Evolutionary conservation across 2,329 filamentous ascomycete genomes (phyloP).

Genomic region (Sclerotinia spermophila): DNA sequence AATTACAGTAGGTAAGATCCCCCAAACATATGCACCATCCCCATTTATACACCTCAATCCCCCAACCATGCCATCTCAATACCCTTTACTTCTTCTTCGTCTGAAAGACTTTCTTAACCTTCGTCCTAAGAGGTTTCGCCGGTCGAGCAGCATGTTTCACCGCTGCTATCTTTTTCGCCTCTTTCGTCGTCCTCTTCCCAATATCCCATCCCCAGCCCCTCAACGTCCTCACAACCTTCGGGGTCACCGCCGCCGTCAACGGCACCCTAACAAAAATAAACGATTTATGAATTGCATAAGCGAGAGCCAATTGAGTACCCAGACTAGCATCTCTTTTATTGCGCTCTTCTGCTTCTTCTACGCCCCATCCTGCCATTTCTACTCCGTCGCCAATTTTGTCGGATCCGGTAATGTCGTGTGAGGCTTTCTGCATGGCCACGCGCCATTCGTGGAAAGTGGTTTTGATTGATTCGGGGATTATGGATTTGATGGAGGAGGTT

Average conservation of each 20-base stretch:
- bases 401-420: slow-evolving; percentile 44
- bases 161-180: slow-evolving; percentile 35
- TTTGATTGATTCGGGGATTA: slow-evolving; percentile 59
- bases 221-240: slow-evolving; percentile 88
- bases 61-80: background rate
- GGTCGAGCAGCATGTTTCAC: slow-evolving; percentile 22
- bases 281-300: slow-evolving; percentile 96
- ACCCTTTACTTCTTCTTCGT: background rate
- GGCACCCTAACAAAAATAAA: slow-evolving; percentile 97
- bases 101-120: background rate
- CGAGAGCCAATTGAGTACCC: slow-evolving; percentile 81
- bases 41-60: background rate
- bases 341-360: slow-evolving; percentile 58
- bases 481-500: slow-evolving; percentile 53
- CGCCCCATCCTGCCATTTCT: slow-evolving; percentile 56
- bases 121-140: slow-evolving; percentile 18
- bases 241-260: slow-evolving; percentile 82
- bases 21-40: background rate
- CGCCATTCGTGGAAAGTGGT: slow-evolving; percentile 50
- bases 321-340: slow-evolving; percentile 70
- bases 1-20: background rate
- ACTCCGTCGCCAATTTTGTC: slow-evolving; percentile 45
- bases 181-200: slow-evolving; percentile 61
- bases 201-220: slow-evolving; percentile 93
- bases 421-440: slow-evolving; percentile 46